Conservation (phyloP, 2,329 filamentous ascomycete species). For the Moelleriella libera region DNA sequence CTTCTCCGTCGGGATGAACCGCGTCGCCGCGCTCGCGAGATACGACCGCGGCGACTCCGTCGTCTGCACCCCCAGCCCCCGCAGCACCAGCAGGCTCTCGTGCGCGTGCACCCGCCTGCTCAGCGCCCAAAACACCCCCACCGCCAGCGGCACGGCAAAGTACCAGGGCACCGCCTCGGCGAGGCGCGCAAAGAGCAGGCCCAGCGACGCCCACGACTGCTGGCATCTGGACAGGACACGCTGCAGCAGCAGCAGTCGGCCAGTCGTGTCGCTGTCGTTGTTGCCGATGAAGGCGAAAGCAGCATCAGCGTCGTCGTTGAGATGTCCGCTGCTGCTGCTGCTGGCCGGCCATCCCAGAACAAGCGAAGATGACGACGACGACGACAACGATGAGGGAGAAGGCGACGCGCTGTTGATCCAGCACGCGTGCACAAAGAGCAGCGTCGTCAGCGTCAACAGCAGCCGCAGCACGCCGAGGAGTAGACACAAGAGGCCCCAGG, state of each 20-base stretch:
- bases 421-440: constrained; percentile 35
- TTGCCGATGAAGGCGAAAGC: too few relatives aligned
- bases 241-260: too few relatives aligned
- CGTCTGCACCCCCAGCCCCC: constrained; percentile 84
- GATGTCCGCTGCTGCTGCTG: too few relatives aligned
- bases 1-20: constrained; percentile 74
- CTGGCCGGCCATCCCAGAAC: too few relatives aligned
- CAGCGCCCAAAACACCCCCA: constrained; percentile 25
- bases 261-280: too few relatives aligned
- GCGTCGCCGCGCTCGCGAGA: constrained; percentile 32
- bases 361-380: too few relatives aligned
- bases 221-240: too few relatives aligned
- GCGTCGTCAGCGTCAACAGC: constrained; percentile 23
- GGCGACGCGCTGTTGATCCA: constrained; percentile 16
- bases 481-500: constrained; percentile 19
- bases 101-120: constrained; percentile 39
- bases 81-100: constrained; percentile 79
- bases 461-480: constrained; percentile 29
- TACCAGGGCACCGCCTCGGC: constrained; percentile 22
- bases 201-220: constrained; percentile 9
- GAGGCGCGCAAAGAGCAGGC: constrained; percentile 14
- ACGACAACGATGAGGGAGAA: too few relatives aligned
- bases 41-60: constrained; percentile 50
- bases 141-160: constrained; percentile 22
- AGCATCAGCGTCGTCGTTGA: too few relatives aligned